Percentiles rank a stretch among this genome's conserved stretches.
Conservation (phyloP, 2,329 filamentous ascomycete species). For the Aspergillus clavatus region DNA sequence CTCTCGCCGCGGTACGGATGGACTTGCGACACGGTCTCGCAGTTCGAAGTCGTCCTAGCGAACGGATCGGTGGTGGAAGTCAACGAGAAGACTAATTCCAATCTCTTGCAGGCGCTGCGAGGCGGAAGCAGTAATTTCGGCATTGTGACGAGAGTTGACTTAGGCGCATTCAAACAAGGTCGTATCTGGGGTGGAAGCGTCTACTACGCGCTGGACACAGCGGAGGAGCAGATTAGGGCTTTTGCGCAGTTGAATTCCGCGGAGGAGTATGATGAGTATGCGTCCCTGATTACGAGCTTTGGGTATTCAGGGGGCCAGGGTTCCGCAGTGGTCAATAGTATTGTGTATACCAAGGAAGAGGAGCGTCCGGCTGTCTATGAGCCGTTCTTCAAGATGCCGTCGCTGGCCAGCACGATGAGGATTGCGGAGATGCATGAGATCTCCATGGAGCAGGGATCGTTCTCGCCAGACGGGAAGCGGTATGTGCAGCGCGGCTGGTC, state of each 20-base stretch:
- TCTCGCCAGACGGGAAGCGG: neutral
- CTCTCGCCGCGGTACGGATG: conserved; percentile 20
- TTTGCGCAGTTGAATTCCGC: neutral
- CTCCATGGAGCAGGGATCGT: neutral
- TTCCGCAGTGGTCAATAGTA: neutral
- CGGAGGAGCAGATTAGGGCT: neutral
- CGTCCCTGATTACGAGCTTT: conserved; percentile 2
- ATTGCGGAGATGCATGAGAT: neutral
- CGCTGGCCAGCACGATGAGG: neutral
- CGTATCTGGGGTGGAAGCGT: neutral
- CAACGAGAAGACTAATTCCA: conserved; percentile 19
- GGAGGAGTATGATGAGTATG: neutral
- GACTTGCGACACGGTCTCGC: conserved; percentile 30
- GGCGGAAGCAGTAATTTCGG: conserved; percentile 36
- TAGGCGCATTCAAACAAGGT: conserved; percentile 6
- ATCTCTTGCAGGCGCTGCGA: conserved; percentile 31
- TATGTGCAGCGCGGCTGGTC: neutral
- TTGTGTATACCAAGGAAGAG: neutral
- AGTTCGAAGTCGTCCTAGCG: conserved; percentile 35
- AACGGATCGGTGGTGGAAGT: conserved; percentile 30
- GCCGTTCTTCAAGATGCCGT: neutral
- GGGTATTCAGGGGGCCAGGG: neutral
- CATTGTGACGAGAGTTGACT: conserved; percentile 25
- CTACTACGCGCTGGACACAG: neutral
- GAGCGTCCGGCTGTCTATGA: neutral